Percentiles rank a stretch among this genome's conserved stretches.
Evolutionary conservation across 768 basidiomycete genomes (phyloP).

Genomic region (Calvatia gigantea): DNA sequence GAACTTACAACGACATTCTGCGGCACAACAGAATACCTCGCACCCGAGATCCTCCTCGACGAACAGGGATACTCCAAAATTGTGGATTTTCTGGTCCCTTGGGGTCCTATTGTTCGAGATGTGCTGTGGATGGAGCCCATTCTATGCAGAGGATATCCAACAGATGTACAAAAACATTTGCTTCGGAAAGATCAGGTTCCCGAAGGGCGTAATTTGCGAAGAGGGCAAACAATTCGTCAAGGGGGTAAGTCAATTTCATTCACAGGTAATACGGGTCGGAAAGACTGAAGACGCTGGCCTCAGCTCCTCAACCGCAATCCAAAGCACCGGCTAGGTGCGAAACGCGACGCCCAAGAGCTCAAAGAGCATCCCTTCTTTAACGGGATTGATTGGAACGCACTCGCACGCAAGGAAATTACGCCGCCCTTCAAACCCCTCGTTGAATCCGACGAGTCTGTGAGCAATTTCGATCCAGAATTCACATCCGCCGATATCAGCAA

Average conservation of each 20-base stretch:
- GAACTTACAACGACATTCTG: constrained; percentile 99
- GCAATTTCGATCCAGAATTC: constrained; percentile 98
- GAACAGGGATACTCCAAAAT: constrained; percentile 98
- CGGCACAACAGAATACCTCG: constrained; percentile 97
- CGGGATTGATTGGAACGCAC: constrained; percentile 86
- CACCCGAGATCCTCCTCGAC: constrained; percentile 96
- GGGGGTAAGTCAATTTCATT: constrained; percentile 56
- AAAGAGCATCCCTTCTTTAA: constrained; percentile 96
- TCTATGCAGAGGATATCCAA: constrained; percentile 98
- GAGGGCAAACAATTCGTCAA: constrained; percentile 99
- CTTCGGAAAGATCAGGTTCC: constrained; percentile 98
- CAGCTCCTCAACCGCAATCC: constrained; percentile 98
- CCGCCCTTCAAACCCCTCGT: constrained; percentile 98
- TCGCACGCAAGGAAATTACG: constrained; percentile 84
- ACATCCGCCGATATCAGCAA: constrained; percentile 87
- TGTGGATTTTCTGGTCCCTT: constrained; percentile 97
- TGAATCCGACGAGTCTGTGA: constrained; percentile 97
- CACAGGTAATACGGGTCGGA: too few relatives aligned
- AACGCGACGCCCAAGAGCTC: constrained; percentile 87
- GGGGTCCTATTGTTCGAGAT: constrained; percentile 98
- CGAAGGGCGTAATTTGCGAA: constrained; percentile 93
- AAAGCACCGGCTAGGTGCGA: constrained; percentile 92
- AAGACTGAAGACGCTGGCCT: neutral
- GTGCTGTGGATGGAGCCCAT: constrained; percentile 99
- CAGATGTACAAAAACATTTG: constrained; percentile 99